These are phyloP conservation scores for Botrytis sinoallii DNA, from an alignment of 2,329 filamentous ascomycete genomes.

Conservation along the genomic window DNA sequence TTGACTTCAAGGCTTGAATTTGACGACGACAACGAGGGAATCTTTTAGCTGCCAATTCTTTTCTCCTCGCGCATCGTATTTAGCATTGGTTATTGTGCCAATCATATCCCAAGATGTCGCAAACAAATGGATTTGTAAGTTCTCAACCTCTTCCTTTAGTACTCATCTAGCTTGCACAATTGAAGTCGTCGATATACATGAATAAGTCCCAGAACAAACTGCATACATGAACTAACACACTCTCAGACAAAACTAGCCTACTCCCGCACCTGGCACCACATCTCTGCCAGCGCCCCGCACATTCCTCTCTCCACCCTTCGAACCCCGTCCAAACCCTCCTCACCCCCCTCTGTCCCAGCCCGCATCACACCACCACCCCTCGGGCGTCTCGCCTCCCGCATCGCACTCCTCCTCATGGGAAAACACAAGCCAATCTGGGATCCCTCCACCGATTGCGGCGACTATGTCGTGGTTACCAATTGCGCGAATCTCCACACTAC, in stretches of 20 bases:
- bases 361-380: constrained; percentile 69
- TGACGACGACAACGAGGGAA: constrained; percentile 16
- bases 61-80: background rate
- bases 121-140: constrained; percentile 71
- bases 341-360: constrained; percentile 41
- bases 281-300: constrained; percentile 68
- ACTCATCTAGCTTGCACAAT: constrained; percentile 14
- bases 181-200: constrained; percentile 10
- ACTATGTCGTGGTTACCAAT: constrained; percentile 94
- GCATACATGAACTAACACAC: background rate
- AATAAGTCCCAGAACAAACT: background rate
- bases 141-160: background rate
- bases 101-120: constrained; percentile 59
- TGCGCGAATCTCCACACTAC: constrained; percentile 85
- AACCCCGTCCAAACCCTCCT: constrained; percentile 35
- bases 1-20: constrained; percentile 6
- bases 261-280: constrained; percentile 88
- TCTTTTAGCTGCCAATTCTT: background rate
- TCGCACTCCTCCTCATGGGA: constrained; percentile 88
- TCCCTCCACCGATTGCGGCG: constrained; percentile 95
- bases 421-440: constrained; percentile 99
- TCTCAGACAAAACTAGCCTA: constrained; percentile 89
- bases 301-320: constrained; percentile 53
- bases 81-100: constrained; percentile 28
- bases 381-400: constrained; percentile 82